Evolutionary conservation across 2,329 filamentous ascomycete species (phyloP).

Genomic region (Phyllosticta capitalensis): DNA sequence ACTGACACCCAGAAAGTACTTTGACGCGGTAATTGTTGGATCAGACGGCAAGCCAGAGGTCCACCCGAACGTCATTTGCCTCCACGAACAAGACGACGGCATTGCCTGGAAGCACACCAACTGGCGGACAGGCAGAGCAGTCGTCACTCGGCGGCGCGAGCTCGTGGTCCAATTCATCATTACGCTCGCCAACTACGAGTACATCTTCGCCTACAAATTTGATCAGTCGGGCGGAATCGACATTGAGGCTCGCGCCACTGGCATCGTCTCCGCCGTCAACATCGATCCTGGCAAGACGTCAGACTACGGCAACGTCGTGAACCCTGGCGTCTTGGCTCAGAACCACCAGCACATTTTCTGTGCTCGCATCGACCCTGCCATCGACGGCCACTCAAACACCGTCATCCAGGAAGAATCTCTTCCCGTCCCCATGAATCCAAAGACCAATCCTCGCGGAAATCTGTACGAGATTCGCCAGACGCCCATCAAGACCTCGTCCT

Average conservation of each 20-base stretch:
- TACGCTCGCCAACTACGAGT: slow-evolving; percentile 63
- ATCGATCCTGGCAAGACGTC: slow-evolving; percentile 48
- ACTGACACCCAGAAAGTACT: slow-evolving; percentile 34
- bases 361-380: slow-evolving; percentile 54
- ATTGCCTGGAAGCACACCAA: slow-evolving; percentile 65
- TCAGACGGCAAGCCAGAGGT: slow-evolving; percentile 45
- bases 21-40: slow-evolving; percentile 48
- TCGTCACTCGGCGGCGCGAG: slow-evolving; percentile 52
- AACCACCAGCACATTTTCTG: slow-evolving; percentile 65
- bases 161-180: slow-evolving; percentile 60
- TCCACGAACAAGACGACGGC: slow-evolving; percentile 61
- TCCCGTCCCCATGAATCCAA: slow-evolving; percentile 38
- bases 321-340: slow-evolving; percentile 54
- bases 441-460: slow-evolving; percentile 53
- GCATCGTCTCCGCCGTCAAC: slow-evolving; percentile 53
- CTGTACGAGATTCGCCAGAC: slow-evolving; percentile 47
- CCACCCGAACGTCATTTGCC: slow-evolving; percentile 53
- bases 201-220: slow-evolving; percentile 56
- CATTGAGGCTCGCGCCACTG: slow-evolving; percentile 55
- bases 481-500: slow-evolving; percentile 36
- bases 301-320: slow-evolving; percentile 53
- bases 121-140: slow-evolving; percentile 52
- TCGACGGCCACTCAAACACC: slow-evolving; percentile 48
- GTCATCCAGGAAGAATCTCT: slow-evolving; percentile 47
- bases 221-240: slow-evolving; percentile 53